These are phyloP conservation scores for Pythium oligandrum DNA, from an alignment of 352 stramenopile species.

Conservation along the genomic window DNA sequence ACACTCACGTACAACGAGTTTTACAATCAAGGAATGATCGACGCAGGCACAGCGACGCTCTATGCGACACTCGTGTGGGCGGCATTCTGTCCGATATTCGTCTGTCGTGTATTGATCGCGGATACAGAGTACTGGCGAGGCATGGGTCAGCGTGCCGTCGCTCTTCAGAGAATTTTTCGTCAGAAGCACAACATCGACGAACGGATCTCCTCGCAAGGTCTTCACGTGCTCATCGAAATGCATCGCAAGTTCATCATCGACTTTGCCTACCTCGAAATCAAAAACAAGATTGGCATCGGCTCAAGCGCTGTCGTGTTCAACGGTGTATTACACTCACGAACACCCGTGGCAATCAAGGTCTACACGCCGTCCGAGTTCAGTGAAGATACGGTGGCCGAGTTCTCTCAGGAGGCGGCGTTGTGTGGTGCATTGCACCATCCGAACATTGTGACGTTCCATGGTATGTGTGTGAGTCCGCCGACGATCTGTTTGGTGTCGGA, in stretches of 20 bases:
- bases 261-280: conserved; percentile 43
- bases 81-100: conserved; percentile 29
- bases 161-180: conserved; percentile 22
- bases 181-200: conserved; percentile 27
- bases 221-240: conserved; percentile 43
- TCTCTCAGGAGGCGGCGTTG: conserved; percentile 41
- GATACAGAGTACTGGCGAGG: conserved; percentile 28
- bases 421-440: conserved; percentile 34
- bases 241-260: conserved; percentile 48
- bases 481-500: conserved; percentile 51
- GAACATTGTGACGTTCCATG: conserved; percentile 47
- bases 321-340: conserved; percentile 22
- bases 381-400: conserved; percentile 33
- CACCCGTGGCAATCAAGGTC: conserved; percentile 47
- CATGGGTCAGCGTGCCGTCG: conserved; percentile 14
- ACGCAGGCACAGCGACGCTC: conserved; percentile 15
- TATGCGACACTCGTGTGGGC: conserved; percentile 23
- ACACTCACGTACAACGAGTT: conserved; percentile 13
- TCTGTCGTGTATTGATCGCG: conserved; percentile 31
- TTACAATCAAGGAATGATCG: conserved; percentile 13
- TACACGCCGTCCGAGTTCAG: conserved; percentile 48
- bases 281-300: conserved; percentile 31
- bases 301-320: conserved; percentile 40
- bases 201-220: conserved; percentile 36
- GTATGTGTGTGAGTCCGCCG: conserved; percentile 48